phyloP scores from a whole-genome alignment of 495 filamentous ascomycete species.

The Talaromyces ruber region DNA sequence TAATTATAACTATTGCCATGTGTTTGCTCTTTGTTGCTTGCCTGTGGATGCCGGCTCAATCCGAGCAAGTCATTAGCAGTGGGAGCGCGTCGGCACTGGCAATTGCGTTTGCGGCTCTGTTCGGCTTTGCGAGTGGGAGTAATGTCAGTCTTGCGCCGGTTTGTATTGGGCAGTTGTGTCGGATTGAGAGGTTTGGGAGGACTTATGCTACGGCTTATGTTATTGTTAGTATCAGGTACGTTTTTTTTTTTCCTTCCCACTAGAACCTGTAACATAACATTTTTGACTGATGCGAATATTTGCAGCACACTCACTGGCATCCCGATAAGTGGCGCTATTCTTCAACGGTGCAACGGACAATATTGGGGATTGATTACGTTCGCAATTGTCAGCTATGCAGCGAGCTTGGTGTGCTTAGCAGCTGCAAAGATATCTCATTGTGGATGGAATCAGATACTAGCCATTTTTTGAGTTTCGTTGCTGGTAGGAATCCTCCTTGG shows the following conservation, averaged over 20 bases:
- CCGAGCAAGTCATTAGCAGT: neutral
- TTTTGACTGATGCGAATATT: neutral
- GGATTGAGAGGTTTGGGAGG: slow-evolving; percentile 49
- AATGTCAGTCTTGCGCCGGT: slow-evolving; percentile 53
- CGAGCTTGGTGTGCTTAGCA: slow-evolving; percentile 35
- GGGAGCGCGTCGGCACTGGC: slow-evolving; percentile 27
- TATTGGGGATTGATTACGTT: neutral
- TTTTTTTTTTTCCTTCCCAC: neutral
- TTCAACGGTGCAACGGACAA: neutral
- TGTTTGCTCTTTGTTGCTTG: neutral
- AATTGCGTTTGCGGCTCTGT: slow-evolving; percentile 47
- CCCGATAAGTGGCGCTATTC: neutral
- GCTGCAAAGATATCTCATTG: slow-evolving; percentile 26
- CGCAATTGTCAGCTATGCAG: slow-evolving; percentile 34
- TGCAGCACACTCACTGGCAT: neutral
- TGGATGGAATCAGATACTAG: neutral
- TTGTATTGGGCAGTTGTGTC: slow-evolving; percentile 48
- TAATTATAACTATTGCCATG: neutral
- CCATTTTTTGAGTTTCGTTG: neutral
- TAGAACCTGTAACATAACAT: neutral
- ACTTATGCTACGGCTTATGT: slow-evolving; percentile 58
- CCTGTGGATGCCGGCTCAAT: neutral
- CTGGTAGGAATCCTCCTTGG: neutral
- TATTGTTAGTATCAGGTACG: slow-evolving; percentile 46
- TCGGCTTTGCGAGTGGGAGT: slow-evolving; percentile 51